A percentile compares a stretch with the other conserved stretches of the same genome.
phyloP scores from a whole-genome alignment of 1,284 basidiomycete genomes.

The Leccinum pachyderme region DNA sequence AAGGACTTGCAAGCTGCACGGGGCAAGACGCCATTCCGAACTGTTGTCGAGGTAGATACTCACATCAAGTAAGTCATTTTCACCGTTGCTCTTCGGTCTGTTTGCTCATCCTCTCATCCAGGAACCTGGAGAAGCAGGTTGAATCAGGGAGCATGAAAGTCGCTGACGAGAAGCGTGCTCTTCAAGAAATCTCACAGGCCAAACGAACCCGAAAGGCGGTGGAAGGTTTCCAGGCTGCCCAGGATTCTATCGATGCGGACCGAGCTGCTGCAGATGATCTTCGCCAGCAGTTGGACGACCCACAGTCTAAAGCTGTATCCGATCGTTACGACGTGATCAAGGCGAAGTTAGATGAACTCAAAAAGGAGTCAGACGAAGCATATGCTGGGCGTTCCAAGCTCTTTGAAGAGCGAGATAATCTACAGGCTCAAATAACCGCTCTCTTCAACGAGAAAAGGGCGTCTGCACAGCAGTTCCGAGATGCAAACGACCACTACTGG shows the following conservation, averaged over 20 bases:
- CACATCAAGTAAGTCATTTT: constrained; percentile 69
- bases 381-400: constrained; percentile 83
- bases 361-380: constrained; percentile 84
- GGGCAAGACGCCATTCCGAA: constrained; percentile 83
- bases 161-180: constrained; percentile 93
- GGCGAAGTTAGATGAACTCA: constrained; percentile 83
- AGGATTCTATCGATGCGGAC: constrained; percentile 82
- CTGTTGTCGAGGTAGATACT: constrained; percentile 83
- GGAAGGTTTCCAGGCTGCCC: constrained; percentile 77
- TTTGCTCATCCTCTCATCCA: constrained; percentile 33
- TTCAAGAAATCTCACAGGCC: constrained; percentile 80
- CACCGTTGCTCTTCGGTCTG: background rate
- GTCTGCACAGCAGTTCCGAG: constrained; percentile 66
- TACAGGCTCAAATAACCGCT: constrained; percentile 71
- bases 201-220: constrained; percentile 72
- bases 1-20: constrained; percentile 87
- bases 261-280: constrained; percentile 78
- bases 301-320: constrained; percentile 80
- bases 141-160: constrained; percentile 92
- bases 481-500: constrained; percentile 81
- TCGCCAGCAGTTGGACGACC: constrained; percentile 86
- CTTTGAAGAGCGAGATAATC: constrained; percentile 81
- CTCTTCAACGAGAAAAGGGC: constrained; percentile 83
- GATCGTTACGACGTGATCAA: constrained; percentile 85
- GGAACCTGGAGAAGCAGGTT: constrained; percentile 83